A percentile compares a stretch with the other conserved stretches of the same genome.
These are phyloP conservation scores for Tuber brumale DNA, from an alignment of 495 filamentous ascomycete species.

Conservation along the genomic window DNA sequence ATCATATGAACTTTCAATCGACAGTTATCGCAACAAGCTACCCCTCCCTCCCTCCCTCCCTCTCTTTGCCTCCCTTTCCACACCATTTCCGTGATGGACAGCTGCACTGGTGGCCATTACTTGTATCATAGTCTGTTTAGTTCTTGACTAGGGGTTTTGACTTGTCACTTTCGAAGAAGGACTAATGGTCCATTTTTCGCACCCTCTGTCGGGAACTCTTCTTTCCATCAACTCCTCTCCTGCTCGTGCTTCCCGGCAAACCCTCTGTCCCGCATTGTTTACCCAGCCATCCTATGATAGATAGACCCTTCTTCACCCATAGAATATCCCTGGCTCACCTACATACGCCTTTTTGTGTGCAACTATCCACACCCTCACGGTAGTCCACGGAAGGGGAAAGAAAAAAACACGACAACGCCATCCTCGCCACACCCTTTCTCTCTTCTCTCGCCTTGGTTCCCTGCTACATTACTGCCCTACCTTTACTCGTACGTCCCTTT, in stretches of 20 bases:
- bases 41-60: background rate
- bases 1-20: background rate
- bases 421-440: conserved; percentile 1
- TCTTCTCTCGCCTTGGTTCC: background rate
- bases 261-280: background rate
- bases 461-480: background rate
- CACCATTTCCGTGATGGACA: background rate
- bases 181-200: background rate
- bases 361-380: conserved; percentile 4
- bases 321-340: background rate
- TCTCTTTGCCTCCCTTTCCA: background rate
- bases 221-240: conserved; percentile 1
- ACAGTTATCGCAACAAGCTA: background rate
- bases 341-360: background rate
- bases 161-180: background rate
- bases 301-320: background rate
- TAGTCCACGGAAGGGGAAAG: background rate
- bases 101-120: background rate
- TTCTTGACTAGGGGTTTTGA: background rate
- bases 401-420: conserved; percentile 1
- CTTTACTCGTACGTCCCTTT: background rate
- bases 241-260: background rate
- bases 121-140: background rate
- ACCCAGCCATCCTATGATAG: background rate
- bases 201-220: background rate